Evolutionary conservation across 1,284 basidiomycete species (phyloP), one percentile per base, ranked within the genome.

Genomic region (Malassezia restricta): DNA sequence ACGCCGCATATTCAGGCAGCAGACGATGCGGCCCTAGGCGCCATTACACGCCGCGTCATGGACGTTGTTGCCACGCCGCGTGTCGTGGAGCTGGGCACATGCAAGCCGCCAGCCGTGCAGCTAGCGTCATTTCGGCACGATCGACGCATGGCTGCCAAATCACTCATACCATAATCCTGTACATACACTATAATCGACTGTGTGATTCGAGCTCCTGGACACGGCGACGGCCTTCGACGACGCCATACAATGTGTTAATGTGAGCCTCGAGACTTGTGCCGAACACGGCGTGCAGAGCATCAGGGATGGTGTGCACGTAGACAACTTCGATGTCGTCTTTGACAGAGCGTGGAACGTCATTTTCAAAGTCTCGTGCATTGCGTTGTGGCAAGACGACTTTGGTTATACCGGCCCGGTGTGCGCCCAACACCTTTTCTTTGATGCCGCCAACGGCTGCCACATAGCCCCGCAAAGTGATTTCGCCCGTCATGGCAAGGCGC

Each of bases 311-410:
- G 51, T 80, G 77, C 42, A 87, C 85, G 66, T 85, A 90, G 40
- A 81, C 81, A 59, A 88, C 84, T 65, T 85, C 79, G 77, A 87
- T 82, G 63, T 83, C 80, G 33, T 79, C 77, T 30, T 81, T 77
- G 33, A 90, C 79, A 65, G 84, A 82, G 12, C 75, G 74, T 7
- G 86, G 82, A 0, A 90, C 79, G 55, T 90, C 87, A 58, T 84
- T 81, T 65, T 87, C 85, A 20, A 87, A 84, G 55, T 90, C 87
- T 65, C 86, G 87, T 43, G 82, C 78, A 68, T 90, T 90, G 47
- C 82, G 82, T 76, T 79, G 81, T 0, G 88, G 88, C 3, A 91
- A 77, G 50, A 91, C 82, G 33, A 91, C 80, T 65, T 82, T 87
- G 50, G 78, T 82, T 39, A 90, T 81, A 40, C 84, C 81, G 1